Conservation (phyloP, 306 rosid genomes). For the Oxytropis ochrocephala region DNA sequence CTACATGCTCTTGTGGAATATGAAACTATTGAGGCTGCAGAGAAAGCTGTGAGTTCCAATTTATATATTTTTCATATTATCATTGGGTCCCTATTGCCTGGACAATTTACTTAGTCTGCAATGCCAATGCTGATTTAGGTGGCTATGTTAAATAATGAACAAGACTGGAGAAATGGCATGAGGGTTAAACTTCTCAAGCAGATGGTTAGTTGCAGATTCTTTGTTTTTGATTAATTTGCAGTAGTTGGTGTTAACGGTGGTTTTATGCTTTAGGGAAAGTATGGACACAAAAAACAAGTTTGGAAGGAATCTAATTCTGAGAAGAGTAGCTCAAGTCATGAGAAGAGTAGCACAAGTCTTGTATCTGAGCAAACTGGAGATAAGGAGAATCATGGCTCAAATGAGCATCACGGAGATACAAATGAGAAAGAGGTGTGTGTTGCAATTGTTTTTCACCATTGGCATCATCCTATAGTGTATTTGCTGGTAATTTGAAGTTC, state of each 20-base stretch:
- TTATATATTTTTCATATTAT: conserved; percentile 13
- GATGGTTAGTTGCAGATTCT: conserved; percentile 35
- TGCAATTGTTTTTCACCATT: neutral
- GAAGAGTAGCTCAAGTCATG: conserved; percentile 41
- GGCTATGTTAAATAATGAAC: conserved; percentile 62
- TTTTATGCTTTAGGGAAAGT: conserved; percentile 48
- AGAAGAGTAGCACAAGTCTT: conserved; percentile 48
- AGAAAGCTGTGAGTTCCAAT: conserved; percentile 76
- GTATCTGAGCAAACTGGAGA: conserved; percentile 46
- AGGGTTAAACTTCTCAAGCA: conserved; percentile 75
- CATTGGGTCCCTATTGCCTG: neutral
- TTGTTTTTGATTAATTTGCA: neutral
- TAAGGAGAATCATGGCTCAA: conserved; percentile 53
- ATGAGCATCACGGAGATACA: conserved; percentile 58
- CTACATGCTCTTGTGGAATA: conserved; percentile 90
- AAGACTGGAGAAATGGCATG: conserved; percentile 97
- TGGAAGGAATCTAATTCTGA: conserved; percentile 62
- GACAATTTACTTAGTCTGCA: conserved; percentile 2
- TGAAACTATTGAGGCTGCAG: conserved; percentile 86
- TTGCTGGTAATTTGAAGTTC: neutral
- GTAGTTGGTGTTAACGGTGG: conserved; percentile 11
- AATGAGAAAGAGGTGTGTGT: conserved; percentile 65
- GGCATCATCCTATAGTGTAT: neutral
- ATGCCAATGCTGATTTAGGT: conserved; percentile 41
- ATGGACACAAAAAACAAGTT: conserved; percentile 61